Base-by-base conservation (phyloP, 768 basidiomycete species). In the Boletus tomentosulus region DNA sequence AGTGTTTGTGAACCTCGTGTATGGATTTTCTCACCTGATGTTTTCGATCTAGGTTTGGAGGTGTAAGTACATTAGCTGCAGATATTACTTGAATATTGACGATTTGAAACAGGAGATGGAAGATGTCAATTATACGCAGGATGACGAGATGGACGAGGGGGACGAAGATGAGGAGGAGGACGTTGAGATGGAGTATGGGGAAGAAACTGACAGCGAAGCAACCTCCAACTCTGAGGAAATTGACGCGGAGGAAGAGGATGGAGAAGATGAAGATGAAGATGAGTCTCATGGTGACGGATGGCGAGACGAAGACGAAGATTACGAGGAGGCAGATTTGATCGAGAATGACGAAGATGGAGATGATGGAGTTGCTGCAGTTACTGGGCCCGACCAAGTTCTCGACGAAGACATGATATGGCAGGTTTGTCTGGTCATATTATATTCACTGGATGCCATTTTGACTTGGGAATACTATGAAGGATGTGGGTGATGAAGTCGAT, bases 181-280 rank as follows among this genome's bases (percentile, higher is more conserved):
- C 50, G 86, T 89, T 38, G 91, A 91, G 42, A 89, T 89, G 84
- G 92, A 93, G 45, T 89, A 86, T 57, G 90, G 82, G 6, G 92
- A 91, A 19, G 89, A 86, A 54, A 86, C 86, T 0, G 88, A 86
- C 25, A 91, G 87, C 56, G 89, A 89, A 55, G 87, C 86, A 48
- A 90, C 89, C 2, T 90, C 88, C 0, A 80, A 82, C 45, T 85
- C 84, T 0, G 89, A 84, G 22, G 87, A 87, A 28, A 84, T 82
- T 28, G 82, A 73, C 7, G 86, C 80, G 3, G 84, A 81, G 31
- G 86, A 81, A 42, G 87, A 82, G 19, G 69, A 84, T 1, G 84
- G 81, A 41, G 76, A 82, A n/a, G 79, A 76, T 30, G 82, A 76
- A 33, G 82, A 76, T 30, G 82, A 76, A 33, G 82, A 79, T 38